Conservation (phyloP, 495 filamentous ascomycete species). For the Penicillium turbatum region DNA sequence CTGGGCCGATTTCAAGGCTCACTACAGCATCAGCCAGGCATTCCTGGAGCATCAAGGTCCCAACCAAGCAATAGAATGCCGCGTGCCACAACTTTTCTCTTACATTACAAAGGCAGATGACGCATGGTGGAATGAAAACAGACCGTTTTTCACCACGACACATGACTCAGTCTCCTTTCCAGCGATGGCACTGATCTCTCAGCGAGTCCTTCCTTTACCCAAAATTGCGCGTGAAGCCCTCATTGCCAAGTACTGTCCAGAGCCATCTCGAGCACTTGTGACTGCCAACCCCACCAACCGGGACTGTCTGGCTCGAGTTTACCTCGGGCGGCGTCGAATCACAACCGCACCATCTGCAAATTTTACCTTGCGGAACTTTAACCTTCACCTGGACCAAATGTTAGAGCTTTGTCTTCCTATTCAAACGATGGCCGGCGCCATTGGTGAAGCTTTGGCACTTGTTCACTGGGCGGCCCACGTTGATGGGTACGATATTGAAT, state of each 20-base stretch:
- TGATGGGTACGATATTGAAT: constrained; percentile 44
- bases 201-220: constrained; percentile 38
- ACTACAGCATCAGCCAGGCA: background rate
- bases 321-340: constrained; percentile 32
- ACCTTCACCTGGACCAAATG: constrained; percentile 41
- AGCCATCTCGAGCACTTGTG: constrained; percentile 10
- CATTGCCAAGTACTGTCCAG: constrained; percentile 29
- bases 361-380: constrained; percentile 41
- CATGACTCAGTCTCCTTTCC: constrained; percentile 9
- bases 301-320: constrained; percentile 41
- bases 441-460: constrained; percentile 39
- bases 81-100: constrained; percentile 6
- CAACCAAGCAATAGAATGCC: background rate
- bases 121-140: constrained; percentile 22
- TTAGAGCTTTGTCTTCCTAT: constrained; percentile 23
- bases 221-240: constrained; percentile 21
- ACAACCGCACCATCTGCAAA: constrained; percentile 6
- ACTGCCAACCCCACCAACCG: constrained; percentile 24
- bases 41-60: background rate
- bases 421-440: constrained; percentile 18
- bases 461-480: constrained; percentile 36
- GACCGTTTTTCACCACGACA: constrained; percentile 12
- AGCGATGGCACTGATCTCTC: constrained; percentile 25
- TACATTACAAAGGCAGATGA: constrained; percentile 15
- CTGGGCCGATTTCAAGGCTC: constrained; percentile 9